phyloP scores from a whole-genome alignment of 345 rosid species.

The Citrus medica region DNA sequence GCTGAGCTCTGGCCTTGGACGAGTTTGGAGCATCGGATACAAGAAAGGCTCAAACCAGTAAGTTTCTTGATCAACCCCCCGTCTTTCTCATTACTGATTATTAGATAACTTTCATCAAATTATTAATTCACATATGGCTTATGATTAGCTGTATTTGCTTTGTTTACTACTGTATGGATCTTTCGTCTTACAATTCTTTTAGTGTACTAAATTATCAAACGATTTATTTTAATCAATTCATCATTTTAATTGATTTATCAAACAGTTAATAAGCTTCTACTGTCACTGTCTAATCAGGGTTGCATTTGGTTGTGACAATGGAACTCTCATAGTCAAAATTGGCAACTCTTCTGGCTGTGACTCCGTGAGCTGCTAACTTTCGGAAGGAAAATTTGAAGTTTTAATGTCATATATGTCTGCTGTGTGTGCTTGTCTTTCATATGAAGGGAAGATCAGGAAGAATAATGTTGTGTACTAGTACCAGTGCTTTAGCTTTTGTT shows the following conservation, averaged over 20 bases:
- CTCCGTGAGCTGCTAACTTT: not conserved
- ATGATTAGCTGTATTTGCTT: not conserved
- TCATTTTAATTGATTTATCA: not conserved
- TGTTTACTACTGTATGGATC: not conserved
- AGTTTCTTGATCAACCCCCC: conserved; percentile 2
- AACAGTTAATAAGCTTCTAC: not conserved
- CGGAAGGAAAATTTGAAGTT: not conserved
- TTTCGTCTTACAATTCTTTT: no score
- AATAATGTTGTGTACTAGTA: not conserved
- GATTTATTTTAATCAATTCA: not conserved
- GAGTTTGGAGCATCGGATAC: conserved; percentile 81
- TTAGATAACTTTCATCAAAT: not conserved
- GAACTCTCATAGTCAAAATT: conserved; percentile 74
- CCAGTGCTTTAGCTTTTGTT: not conserved
- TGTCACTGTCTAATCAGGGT: conserved; percentile 40
- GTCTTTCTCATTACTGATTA: not conserved
- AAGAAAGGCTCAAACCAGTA: conserved; percentile 74
- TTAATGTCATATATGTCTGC: not conserved
- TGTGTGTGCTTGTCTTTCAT: not conserved
- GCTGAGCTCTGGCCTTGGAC: conserved; percentile 63
- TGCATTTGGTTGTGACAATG: conserved; percentile 88
- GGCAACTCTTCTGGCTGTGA: not conserved
- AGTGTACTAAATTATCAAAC: not conserved
- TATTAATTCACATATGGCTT: not conserved
- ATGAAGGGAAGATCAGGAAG: not conserved